These are phyloP conservation scores for Saccharomyces cerevisiae DNA, from an alignment of 805 yeast genomes.

Conservation along the genomic window DNA sequence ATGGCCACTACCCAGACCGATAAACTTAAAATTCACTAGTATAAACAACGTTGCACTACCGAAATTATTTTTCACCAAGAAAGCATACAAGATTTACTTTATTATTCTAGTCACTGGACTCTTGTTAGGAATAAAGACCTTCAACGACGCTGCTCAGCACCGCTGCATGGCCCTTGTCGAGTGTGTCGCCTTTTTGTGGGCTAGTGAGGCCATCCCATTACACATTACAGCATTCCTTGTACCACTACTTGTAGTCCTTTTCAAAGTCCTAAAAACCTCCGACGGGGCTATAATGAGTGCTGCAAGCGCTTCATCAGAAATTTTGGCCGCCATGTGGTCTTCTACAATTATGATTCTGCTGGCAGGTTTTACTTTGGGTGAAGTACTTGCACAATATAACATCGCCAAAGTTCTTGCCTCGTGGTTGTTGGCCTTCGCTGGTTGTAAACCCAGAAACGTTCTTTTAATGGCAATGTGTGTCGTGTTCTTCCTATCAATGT, in stretches of 20 bases:
- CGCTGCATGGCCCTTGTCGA: slow-evolving; percentile 56
- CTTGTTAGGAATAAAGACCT: slow-evolving; percentile 46
- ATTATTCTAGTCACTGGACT: slow-evolving; percentile 44
- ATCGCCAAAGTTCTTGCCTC: slow-evolving; percentile 79
- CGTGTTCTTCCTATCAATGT: slow-evolving; percentile 77
- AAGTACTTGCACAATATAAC: slow-evolving; percentile 80
- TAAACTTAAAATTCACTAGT: slow-evolving; percentile 18
- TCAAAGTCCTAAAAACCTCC: slow-evolving; percentile 49
- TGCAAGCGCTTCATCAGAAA: slow-evolving; percentile 52
- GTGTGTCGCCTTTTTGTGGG: slow-evolving; percentile 70
- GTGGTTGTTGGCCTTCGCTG: slow-evolving; percentile 62
- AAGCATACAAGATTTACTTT: slow-evolving; percentile 38
- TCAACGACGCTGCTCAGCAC: slow-evolving; percentile 48
- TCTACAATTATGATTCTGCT: slow-evolving; percentile 77
- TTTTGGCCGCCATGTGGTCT: slow-evolving; percentile 82
- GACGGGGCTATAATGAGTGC: slow-evolving; percentile 49
- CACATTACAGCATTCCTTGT: slow-evolving; percentile 77
- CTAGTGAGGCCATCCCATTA: slow-evolving; percentile 84
- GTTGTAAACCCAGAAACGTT: slow-evolving; percentile 74
- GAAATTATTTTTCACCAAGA: slow-evolving; percentile 37
- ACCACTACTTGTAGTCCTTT: slow-evolving; percentile 66
- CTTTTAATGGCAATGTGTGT: slow-evolving; percentile 72
- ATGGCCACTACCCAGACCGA: slow-evolving; percentile 25
- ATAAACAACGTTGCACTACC: slow-evolving; percentile 36
- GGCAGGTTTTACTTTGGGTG: slow-evolving; percentile 89